phyloP scores from a whole-genome alignment of 345 rosid genomes.

The Euphorbia pulcherrima region DNA sequence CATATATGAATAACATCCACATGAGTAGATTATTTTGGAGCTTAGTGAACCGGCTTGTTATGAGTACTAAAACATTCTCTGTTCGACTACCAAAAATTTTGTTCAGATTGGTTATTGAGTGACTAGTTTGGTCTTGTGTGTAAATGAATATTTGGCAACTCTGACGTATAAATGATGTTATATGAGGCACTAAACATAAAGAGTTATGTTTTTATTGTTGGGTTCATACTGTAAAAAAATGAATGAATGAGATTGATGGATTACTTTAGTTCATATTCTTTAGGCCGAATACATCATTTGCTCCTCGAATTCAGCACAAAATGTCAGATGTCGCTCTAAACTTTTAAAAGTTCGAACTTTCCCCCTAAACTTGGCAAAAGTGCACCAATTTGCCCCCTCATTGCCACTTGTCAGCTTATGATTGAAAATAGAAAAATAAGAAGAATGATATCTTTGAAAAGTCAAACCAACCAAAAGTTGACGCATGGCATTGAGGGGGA shows the following conservation, averaged over 20 bases:
- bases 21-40: not conserved
- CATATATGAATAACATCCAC: not conserved
- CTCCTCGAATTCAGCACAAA: no score
- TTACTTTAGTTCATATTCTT: not conserved
- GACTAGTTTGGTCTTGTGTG: not conserved
- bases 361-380: no score
- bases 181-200: not conserved
- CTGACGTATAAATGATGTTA: not conserved
- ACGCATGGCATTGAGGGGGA: no score
- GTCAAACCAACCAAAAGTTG: no score
- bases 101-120: not conserved
- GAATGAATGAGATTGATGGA: not conserved
- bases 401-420: no score
- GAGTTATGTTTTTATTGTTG: not conserved
- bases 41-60: not conserved
- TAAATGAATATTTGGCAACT: not conserved
- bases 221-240: not conserved
- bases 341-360: no score
- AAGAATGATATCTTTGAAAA: no score
- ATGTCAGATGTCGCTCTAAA: no score
- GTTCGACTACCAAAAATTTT: not conserved
- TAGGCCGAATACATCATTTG: no score
- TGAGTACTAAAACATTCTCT: not conserved
- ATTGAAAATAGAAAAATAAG: no score
- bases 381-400: no score